Base-by-base conservation (phyloP, 1,284 basidiomycete species). In the Cystobasidium slooffiae region DNA sequence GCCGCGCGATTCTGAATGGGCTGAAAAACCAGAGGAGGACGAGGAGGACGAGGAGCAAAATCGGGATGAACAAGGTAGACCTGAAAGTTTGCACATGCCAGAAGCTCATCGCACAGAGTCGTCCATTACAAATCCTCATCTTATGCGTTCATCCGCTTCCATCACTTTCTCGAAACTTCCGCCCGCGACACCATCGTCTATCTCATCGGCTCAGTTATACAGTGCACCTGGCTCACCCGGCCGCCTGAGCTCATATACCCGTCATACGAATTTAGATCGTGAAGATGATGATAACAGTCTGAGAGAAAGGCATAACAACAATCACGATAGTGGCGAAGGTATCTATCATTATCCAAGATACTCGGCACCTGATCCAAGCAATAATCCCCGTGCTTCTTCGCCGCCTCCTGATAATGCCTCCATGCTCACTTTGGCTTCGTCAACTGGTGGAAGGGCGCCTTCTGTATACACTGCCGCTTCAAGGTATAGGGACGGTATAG, bases 381-480 rank as follows among this genome's bases (percentile, higher is more conserved):
- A 97, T 83, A 98, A 98, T 81, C 95, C 95, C 2, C 88, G 91
- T 22, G 96, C 96, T 16, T 90, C 90, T 6, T 92, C 91, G 1
- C 90, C 92, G 10, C 95, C 95, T 0, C 85, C 89, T 31, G 93
- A 96, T 81, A 94, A 98, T 80, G 95, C 95, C 0, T 94, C 92
- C 4, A 85, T 95, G 64, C 85, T 97, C 58, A 98, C 95, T 0
- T 88, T 98, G 12, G 95, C 95, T 3, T 94, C 92, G 14, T 95
- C 92, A 10, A 72, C 69, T 52, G 69, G 59, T 3, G 47, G 52
- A 8, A 68, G 53, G 44, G 51, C 22, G 20, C 53, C 53, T 6
- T 68, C 67, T 39, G 41, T 68, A 41, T 59, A 59, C 51, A 61
- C 53, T 39, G 66, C 66, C 6, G 66, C 66, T 16, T 56, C 52